These are phyloP conservation scores for Acanthamoeba healyi DNA, from an alignment of 208 protist genomes.

Conservation along the genomic window DNA sequence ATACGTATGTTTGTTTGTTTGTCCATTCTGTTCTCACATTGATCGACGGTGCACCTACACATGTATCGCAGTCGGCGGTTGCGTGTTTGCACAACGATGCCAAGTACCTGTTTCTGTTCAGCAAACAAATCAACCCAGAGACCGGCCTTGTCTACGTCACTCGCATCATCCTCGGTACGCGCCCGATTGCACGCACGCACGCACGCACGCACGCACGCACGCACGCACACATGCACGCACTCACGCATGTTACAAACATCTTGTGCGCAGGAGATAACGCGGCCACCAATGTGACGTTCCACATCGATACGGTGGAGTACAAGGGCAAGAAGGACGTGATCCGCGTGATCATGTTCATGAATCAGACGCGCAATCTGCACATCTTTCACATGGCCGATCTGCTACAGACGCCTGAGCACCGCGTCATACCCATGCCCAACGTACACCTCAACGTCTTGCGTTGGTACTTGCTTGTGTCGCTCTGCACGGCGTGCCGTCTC, in stretches of 20 bases:
- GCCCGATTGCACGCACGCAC: background rate
- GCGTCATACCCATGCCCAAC: background rate
- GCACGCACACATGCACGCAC: background rate
- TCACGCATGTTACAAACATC: no score
- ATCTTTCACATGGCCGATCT: background rate
- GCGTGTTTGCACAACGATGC: background rate
- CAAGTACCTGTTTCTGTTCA: background rate
- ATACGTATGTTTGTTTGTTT: no score
- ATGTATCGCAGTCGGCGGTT: background rate
- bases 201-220: background rate
- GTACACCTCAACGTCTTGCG: no score
- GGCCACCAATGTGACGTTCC: background rate
- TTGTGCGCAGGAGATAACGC: background rate
- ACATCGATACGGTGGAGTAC: background rate
- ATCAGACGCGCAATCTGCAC: background rate
- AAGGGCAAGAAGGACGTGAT: background rate
- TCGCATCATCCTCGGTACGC: background rate
- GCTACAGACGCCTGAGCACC: background rate
- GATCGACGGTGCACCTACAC: no score
- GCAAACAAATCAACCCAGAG: background rate
- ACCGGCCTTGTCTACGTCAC: background rate
- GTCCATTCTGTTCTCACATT: no score
- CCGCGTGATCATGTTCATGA: slow-evolving; percentile 1
- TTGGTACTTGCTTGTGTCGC: no score
- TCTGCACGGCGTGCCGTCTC: no score